These are phyloP conservation scores for Teratosphaeria pseudoeucalypti DNA, from an alignment of 2,329 filamentous ascomycete genomes.

Conservation along the genomic window DNA sequence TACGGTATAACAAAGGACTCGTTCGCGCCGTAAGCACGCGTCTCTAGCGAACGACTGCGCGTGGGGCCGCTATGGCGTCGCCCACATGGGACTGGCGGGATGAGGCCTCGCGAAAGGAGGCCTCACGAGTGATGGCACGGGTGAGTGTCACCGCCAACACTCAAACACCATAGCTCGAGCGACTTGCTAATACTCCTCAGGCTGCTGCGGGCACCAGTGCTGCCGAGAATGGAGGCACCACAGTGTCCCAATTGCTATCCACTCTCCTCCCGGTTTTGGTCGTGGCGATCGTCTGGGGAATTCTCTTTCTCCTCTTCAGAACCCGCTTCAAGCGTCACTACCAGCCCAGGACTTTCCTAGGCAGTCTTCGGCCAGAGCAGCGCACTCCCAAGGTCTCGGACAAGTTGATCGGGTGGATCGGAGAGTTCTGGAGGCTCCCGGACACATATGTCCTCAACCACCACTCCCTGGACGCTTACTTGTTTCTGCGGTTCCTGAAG, in stretches of 20 bases:
- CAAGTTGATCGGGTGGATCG: slow-evolving; percentile 32
- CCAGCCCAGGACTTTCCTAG: slow-evolving; percentile 35
- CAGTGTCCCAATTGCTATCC: slow-evolving; percentile 24
- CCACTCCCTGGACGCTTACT: slow-evolving; percentile 83
- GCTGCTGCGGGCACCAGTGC: background rate
- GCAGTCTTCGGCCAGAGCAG: slow-evolving; percentile 31
- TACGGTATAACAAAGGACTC: background rate
- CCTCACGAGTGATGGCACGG: background rate
- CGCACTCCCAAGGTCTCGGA: slow-evolving; percentile 29
- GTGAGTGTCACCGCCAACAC: background rate
- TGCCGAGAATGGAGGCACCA: slow-evolving; percentile 9
- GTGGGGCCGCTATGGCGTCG: background rate
- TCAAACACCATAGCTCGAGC: background rate
- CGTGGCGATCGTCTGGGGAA: slow-evolving; percentile 24
- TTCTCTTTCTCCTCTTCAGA: slow-evolving; percentile 33
- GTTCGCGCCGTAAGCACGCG: background rate
- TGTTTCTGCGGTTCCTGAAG: slow-evolving; percentile 81
- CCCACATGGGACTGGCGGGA: background rate
- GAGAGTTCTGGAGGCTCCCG: slow-evolving; percentile 42
- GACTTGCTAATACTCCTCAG: background rate
- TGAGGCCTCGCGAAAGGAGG: background rate
- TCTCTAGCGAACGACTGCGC: background rate
- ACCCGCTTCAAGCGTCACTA: slow-evolving; percentile 35
- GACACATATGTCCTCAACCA: slow-evolving; percentile 80
- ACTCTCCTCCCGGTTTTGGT: slow-evolving; percentile 27